Base-by-base conservation (phyloP, 331 rosid genomes). In the Rhamnella rubrinervis region DNA sequence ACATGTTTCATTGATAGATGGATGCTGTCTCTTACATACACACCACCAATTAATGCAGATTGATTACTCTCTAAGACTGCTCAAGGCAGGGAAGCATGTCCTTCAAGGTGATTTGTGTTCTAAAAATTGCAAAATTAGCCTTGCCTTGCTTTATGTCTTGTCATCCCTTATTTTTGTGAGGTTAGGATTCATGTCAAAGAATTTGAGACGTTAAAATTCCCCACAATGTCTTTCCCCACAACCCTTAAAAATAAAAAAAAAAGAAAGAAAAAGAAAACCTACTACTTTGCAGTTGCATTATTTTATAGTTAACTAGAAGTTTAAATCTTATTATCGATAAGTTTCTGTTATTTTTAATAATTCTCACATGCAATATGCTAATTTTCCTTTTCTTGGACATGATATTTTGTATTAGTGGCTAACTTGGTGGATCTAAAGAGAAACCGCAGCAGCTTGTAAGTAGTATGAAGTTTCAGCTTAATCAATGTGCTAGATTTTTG, bases 361-460 rank as follows among this genome's bases (percentile, higher is more conserved):
- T 37, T n/a, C 63, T 66, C 56, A 56, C 17, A 65, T 56, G 62
- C 59, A 58, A 13, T 72, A 69, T 61, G 85, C 91, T 86, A 70
- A 16, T 61, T 72, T 77, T 21, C 21, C 59, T 53, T 70, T 88
- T 70, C 69, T 65, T 58, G 74, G 50, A 63, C 75, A 40, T 77
- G 19, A 50, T 68, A 59, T 56, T 61, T 68, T 37, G 35, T 67
- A 61, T 67, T 80, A 79, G 66, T 74, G 85, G 76, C 78, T 65
- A 74, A 77, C 77, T 79, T 79, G 82, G 75, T 39, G 87, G 77
- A 63, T 76, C 70, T 78, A 83, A 88, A 93, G 98, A 93, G 85
- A 93, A 93, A 82, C 97, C 98, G 98, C 98, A 0, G 97, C 92
- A 72, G 71, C 96, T 65, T 69, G 98, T 93, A 85, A 90, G 96